These are phyloP conservation scores for Laguncularia racemosa DNA, from an alignment of 345 rosid genomes.

Conservation along the genomic window DNA sequence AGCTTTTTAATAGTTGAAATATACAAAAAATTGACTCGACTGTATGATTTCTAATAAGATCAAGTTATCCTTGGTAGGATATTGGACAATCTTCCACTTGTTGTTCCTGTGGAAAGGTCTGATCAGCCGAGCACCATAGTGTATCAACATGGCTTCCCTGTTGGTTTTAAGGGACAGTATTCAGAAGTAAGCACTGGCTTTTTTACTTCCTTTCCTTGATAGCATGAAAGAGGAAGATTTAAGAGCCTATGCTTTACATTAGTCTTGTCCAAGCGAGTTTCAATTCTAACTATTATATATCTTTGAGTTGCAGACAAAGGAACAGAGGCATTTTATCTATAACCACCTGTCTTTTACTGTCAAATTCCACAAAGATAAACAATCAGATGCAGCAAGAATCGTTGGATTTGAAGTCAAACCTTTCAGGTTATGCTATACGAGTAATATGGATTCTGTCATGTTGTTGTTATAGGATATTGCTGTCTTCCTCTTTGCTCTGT, in stretches of 20 bases:
- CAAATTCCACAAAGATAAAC: slow-evolving; percentile 61
- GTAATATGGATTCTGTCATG: slow-evolving; percentile 1
- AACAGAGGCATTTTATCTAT: slow-evolving; percentile 74
- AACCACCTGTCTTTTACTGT: slow-evolving; percentile 75
- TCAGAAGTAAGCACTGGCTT: slow-evolving; percentile 39
- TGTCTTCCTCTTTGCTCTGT: neutral
- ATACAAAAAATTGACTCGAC: neutral
- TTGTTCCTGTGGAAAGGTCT: slow-evolving; percentile 41
- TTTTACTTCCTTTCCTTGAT: slow-evolving; percentile 1
- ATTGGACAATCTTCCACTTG: slow-evolving; percentile 76
- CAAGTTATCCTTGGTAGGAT: slow-evolving; percentile 33
- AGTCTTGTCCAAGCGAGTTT: neutral
- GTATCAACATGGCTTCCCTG: slow-evolving; percentile 57
- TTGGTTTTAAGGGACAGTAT: slow-evolving; percentile 62
- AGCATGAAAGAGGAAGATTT: neutral
- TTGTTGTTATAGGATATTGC: neutral
- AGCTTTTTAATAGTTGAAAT: slow-evolving; percentile 4
- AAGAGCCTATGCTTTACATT: slow-evolving; percentile 1
- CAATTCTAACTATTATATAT: neutral
- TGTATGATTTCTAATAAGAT: neutral
- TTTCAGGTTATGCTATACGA: slow-evolving; percentile 42
- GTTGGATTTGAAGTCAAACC: slow-evolving; percentile 95
- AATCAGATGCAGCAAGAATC: slow-evolving; percentile 57
- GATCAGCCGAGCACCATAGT: slow-evolving; percentile 39
- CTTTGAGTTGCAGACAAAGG: slow-evolving; percentile 50